Evolutionary conservation across 1,284 basidiomycete genomes (phyloP), one percentile per base, ranked within the genome.

Genomic region (Heliocybe sulcata): DNA sequence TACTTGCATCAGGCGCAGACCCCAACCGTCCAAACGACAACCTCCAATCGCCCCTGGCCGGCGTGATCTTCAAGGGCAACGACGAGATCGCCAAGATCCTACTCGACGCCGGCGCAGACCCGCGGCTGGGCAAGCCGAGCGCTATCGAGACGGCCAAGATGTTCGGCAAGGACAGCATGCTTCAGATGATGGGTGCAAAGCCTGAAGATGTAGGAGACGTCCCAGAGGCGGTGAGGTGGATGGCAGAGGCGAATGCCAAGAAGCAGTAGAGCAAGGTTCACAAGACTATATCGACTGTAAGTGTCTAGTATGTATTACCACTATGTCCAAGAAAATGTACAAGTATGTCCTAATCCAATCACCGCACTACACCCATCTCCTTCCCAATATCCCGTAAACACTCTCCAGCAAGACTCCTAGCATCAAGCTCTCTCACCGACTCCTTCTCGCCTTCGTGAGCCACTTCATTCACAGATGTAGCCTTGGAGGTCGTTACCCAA

Each of bases 41-140:
- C 2, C 83, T 82, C 0, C 92, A 94, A 64, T 85, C 85, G n/a
- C 84, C 89, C 27, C 69, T 94, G 8, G 87, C 91, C 1, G 92
- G 91, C 2, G 90, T 88, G 0, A 83, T 93, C 1, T 94, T 92
- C 74, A 94, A 94, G 63, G 74, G 73, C 2, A 68, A 75, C 62
- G 77, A 82, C 54, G 82, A 82, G 1, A 77, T 93, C 38, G 83
- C 90, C 0, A 72, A 71, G 10, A 69, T 75, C 2, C 75, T 94
- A 10, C 67, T 83, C 26, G 77, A 78, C 33, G 77, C 75, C 6
- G 86, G 86, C 0, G 90, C 90, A 0, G 80, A 92, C 68, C 82
- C 87, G 1, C 70, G 81, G 45, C 61, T 76, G 1, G 92, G 91
- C 2, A 78, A 74, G 48, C 92, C 91, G 1, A 89, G 75, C 35